Evolutionary conservation across 2,329 filamentous ascomycete species (phyloP).

Genomic region (Zasmidium cellare): DNA sequence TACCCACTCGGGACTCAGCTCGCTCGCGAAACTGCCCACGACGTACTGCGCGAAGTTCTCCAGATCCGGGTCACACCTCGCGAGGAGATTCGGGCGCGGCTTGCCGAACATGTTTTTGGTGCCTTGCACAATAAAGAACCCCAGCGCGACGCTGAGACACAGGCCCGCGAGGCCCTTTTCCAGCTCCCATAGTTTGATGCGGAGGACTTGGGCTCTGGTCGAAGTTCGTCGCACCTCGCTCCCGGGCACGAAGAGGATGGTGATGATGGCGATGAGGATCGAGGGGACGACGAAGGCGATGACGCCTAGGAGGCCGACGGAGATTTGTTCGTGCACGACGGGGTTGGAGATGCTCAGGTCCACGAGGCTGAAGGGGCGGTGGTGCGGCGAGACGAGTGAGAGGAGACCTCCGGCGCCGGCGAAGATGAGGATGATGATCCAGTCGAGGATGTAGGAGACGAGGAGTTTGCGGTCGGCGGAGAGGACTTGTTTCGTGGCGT

Average conservation of each 20-base stretch:
- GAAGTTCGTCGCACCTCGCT: constrained; percentile 51
- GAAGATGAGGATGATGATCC: constrained; percentile 61
- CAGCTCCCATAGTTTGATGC: constrained; percentile 85
- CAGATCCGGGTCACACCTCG: constrained; percentile 75
- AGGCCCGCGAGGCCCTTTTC: constrained; percentile 82
- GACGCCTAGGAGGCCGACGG: constrained; percentile 64
- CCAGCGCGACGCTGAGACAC: constrained; percentile 67
- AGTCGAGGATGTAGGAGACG: constrained; percentile 71
- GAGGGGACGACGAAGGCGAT: constrained; percentile 65
- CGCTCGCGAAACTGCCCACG: constrained; percentile 61
- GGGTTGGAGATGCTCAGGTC: constrained; percentile 82
- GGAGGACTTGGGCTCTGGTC: constrained; percentile 62
- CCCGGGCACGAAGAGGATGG: constrained; percentile 70
- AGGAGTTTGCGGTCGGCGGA: constrained; percentile 43
- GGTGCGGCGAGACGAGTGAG: constrained; percentile 62
- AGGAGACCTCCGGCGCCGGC: constrained; percentile 40
- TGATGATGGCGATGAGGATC: constrained; percentile 66
- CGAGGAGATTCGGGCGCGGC: constrained; percentile 63
- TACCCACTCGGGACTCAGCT: constrained; percentile 58
- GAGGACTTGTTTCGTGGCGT: constrained; percentile 13
- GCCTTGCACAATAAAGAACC: constrained; percentile 80
- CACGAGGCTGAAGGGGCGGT: constrained; percentile 68
- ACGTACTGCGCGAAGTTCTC: constrained; percentile 58
- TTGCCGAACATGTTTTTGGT: constrained; percentile 75
- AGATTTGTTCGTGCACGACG: constrained; percentile 70